Conservation (phyloP, 345 rosid genomes). For the Pseudoturritis turrita region DNA sequence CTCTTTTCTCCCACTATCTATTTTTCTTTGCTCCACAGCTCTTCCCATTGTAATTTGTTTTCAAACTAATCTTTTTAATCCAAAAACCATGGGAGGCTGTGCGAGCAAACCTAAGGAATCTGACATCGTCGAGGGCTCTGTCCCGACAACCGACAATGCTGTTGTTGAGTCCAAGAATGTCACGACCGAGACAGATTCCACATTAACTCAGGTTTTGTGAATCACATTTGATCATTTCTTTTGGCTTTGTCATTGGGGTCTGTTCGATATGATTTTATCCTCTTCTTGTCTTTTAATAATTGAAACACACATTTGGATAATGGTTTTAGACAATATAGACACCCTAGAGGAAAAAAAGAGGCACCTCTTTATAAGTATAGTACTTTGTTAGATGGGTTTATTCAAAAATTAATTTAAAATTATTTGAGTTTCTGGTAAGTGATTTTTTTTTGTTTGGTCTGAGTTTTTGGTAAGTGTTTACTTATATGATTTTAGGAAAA, state of each 20-base stretch:
- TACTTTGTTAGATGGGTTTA: too few relatives aligned
- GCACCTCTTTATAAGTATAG: neutral
- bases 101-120: conserved; percentile 36
- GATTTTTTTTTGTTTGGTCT: too few relatives aligned
- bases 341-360: too few relatives aligned
- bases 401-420: too few relatives aligned
- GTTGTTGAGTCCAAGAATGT: conserved; percentile 22
- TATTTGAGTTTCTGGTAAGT: too few relatives aligned
- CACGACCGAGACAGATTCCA: conserved; percentile 11
- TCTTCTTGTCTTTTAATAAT: neutral
- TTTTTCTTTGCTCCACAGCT: neutral
- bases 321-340: neutral
- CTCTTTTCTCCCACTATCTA: neutral
- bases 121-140: conserved; percentile 21
- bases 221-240: conserved; percentile 4
- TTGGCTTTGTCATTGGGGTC: neutral
- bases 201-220: conserved; percentile 13
- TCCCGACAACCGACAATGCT: conserved; percentile 11
- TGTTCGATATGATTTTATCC: neutral
- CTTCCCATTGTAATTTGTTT: neutral
- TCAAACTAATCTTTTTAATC: neutral
- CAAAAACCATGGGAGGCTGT: conserved; percentile 29
- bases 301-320: neutral
- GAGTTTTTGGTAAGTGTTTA: too few relatives aligned
- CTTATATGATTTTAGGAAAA: too few relatives aligned